Percentiles rank a stretch among this genome's conserved stretches.
Evolutionary conservation across 306 rosid genomes (phyloP).

Genomic region (Quillaja saponaria): DNA sequence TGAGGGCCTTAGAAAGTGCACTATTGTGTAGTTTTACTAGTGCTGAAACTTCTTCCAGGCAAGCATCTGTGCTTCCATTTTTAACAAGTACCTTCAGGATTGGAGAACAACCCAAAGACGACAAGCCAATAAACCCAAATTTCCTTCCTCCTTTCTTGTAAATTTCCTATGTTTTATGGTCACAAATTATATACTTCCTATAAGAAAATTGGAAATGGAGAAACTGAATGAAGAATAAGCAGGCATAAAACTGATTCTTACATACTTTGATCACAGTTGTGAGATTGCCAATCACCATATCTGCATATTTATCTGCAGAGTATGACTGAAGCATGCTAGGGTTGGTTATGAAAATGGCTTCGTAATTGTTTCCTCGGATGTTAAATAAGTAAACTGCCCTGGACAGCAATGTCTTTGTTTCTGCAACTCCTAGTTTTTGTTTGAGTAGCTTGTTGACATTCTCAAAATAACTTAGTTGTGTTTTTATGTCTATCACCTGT

Average conservation of each 20-base stretch:
- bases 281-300: constrained; percentile 45
- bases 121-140: constrained; percentile 35
- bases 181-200: not conserved
- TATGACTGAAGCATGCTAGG: constrained; percentile 12
- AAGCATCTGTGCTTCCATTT: constrained; percentile 26
- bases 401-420: constrained; percentile 35
- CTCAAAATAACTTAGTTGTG: constrained; percentile 48
- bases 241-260: not conserved
- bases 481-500: constrained; percentile 43
- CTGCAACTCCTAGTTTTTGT: constrained; percentile 35
- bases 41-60: constrained; percentile 22
- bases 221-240: not conserved
- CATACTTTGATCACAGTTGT: constrained; percentile 38
- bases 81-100: constrained; percentile 18
- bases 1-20: constrained; percentile 25
- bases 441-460: constrained; percentile 31
- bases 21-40: constrained; percentile 23
- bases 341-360: constrained; percentile 13
- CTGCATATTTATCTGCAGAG: constrained; percentile 33
- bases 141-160: constrained; percentile 59
- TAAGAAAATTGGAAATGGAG: not conserved
- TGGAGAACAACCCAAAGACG: constrained; percentile 38
- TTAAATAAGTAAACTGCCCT: constrained; percentile 50
- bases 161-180: constrained; percentile 29
- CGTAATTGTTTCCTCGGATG: constrained; percentile 47